Evolutionary conservation across 129 eudicot species (phyloP), one percentile per base, ranked within the genome.

Genomic region (Tagetes patula): DNA sequence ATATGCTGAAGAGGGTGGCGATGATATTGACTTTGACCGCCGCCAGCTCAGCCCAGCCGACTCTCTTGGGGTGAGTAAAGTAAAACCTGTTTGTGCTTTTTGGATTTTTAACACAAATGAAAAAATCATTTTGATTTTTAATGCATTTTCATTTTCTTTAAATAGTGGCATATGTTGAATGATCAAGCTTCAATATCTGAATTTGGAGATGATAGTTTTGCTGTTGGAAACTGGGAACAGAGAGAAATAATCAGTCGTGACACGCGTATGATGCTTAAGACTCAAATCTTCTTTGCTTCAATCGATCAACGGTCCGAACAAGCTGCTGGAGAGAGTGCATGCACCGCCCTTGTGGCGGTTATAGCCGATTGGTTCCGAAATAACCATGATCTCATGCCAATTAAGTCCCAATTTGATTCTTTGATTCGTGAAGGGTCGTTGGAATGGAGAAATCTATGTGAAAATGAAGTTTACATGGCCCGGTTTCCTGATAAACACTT

Each of bases 241-340:
- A 88, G 79, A 72, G 97, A 95, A 72, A 87, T 95, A 48, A 70
- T 78, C 13, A 88, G 97, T 54, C 96, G 99, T 42, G 97, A 88
- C 70, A 84, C 96, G 13, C 82, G 71, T 49, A 75, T 88, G 97
- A 95, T 87, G 67, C 88, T 95, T 67, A 78, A 74, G 32, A 83
- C 97, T 0, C 77, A 95, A 53, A 97, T 85, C 62, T 95, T 95
- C 82, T 95, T 95, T 81, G 97, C 99, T 69, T 86, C 99, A 27
- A 95, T 95, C 27, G 99, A 95, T 77, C 99, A 95, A 75, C 78
- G 97, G 39, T 85, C 84, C 36, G 97, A 95, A 61, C 85, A 86
- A 34, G 99, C 99, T 0, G 97, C 97, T 2, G 99, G 99, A 31
- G 99, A 87, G 81, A 95, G 99, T 79, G 99, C 99, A 31, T 95